A percentile compares a stretch with the other conserved stretches of the same genome.
phyloP scores from a whole-genome alignment of 768 basidiomycete species.

The Paxillus ammoniavirescens region DNA sequence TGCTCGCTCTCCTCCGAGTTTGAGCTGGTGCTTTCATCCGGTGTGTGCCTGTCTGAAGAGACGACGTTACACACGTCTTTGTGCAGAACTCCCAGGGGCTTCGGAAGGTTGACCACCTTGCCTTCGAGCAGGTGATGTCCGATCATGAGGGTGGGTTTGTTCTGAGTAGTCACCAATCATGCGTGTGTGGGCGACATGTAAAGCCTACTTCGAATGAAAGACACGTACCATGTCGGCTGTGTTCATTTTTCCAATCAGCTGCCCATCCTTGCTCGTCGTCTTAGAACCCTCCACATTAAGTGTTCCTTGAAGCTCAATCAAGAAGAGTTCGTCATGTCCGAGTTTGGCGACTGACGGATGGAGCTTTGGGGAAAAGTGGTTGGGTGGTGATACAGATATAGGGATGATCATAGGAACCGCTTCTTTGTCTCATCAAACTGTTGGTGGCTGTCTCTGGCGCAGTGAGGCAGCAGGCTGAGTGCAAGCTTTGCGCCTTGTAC shows the following conservation, averaged over 20 bases:
- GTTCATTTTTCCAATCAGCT: conserved; percentile 74
- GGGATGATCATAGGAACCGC: conserved; percentile 60
- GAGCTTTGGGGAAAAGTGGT: conserved; percentile 41
- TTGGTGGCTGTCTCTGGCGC: background rate
- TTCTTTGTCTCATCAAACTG: background rate
- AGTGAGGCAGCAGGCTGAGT: no score
- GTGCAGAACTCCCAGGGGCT: conserved; percentile 78
- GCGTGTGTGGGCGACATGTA: background rate
- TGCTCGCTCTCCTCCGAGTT: conserved; percentile 1
- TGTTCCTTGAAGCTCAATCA: conserved; percentile 86
- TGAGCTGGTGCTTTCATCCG: background rate
- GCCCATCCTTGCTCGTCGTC: conserved; percentile 55
- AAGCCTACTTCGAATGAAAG: background rate
- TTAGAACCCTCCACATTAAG: conserved; percentile 64
- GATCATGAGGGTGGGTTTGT: conserved; percentile 75
- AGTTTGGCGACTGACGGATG: conserved; percentile 67
- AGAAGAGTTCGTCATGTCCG: conserved; percentile 74
- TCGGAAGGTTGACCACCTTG: conserved; percentile 69
- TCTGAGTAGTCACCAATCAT: conserved; percentile 38
- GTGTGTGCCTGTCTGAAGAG: background rate
- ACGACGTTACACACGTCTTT: conserved; percentile 15
- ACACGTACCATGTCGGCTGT: conserved; percentile 60
- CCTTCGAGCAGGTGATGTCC: conserved; percentile 93
- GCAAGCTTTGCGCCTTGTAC: no score
- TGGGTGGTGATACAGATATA: conserved; percentile 39